Base-by-base conservation (phyloP, 108 stramenopile genomes). In the Thalassiosira profunda region DNA sequence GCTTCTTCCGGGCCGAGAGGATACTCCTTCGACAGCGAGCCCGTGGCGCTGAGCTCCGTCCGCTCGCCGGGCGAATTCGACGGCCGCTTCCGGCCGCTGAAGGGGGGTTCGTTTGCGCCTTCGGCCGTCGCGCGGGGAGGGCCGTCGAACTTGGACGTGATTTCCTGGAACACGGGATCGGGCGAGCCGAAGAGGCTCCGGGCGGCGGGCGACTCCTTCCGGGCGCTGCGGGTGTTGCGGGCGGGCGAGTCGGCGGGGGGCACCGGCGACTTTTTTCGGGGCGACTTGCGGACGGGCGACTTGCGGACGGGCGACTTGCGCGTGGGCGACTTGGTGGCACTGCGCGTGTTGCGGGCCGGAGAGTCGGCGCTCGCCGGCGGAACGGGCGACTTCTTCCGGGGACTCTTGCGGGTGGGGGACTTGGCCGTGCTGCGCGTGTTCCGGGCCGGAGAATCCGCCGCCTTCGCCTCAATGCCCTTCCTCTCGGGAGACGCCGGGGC, bases 301-400 rank as follows among this genome's bases (percentile, higher is more conserved):
- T 54, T 69, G 37, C 66, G 55, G 63, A 59, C 17, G 48, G 15
- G 17, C 49, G 58, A 23, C 11, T 70, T 23, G n/a, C 29, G 60
- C n/a, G 34, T 47, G 30, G 51, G 57, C 1, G 42, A 10, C 21
- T 40, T 61, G 4, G 34, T 37, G 24, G 49, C 51, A 25, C 64
- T 77, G 21, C 75, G 70, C 40, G 90, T 91, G 47, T 82, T 83
- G 42, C 76, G 25, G 15, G 90, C 90, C 24, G 87, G 90, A 31
- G 90, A 89, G 66, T 88, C 80, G 6, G 59, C 7, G 10, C 48
- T 24, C 20, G 58, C 25, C 7, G 40, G 26, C 31, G 28, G 14
- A 15, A 26, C 20, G 26, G 33, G 54, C 14, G 26, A 67, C 10
- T 44, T 44, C 17, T 9, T 29, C 38, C 36, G 57, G 36, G 2